Conservation (phyloP, 176 grass and related monocot genomes). For the Aegilops umbellulata region DNA sequence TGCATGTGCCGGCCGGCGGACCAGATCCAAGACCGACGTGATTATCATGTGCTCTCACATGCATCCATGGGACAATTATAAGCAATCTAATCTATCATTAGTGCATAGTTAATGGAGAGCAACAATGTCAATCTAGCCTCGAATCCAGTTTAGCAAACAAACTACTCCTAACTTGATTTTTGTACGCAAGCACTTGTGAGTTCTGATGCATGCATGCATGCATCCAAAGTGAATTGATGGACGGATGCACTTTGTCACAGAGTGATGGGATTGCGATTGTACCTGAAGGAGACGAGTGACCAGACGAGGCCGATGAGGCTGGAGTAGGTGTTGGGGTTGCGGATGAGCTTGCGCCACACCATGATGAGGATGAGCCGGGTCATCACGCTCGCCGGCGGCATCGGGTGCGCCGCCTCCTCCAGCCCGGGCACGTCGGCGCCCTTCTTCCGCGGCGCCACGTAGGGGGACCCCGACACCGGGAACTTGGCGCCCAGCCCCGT, state of each 20-base stretch:
- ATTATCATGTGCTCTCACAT: slow-evolving; percentile 76
- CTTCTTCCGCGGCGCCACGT: slow-evolving; percentile 71
- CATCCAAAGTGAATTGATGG: not conserved
- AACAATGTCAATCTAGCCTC: slow-evolving; percentile 29
- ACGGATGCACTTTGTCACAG: not conserved
- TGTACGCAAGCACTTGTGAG: too few relatives aligned
- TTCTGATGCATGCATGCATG: too few relatives aligned
- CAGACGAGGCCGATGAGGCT: slow-evolving; percentile 91
- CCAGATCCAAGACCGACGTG: slow-evolving; percentile 45
- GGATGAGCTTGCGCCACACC: slow-evolving; percentile 99
- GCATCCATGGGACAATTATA: slow-evolving; percentile 19
- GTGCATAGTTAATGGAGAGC: not conserved
- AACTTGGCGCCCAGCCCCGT: slow-evolving; percentile 53
- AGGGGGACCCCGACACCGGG: slow-evolving; percentile 73
- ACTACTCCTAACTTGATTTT: too few relatives aligned
- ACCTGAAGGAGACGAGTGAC: slow-evolving; percentile 96
- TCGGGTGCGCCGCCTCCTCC: slow-evolving; percentile 74
- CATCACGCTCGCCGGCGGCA: slow-evolving; percentile 97
- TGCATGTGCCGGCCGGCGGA: slow-evolving; percentile 25
- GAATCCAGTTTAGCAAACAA: not conserved
- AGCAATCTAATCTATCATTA: slow-evolving; percentile 37
- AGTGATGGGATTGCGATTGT: not conserved
- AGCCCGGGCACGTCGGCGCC: slow-evolving; percentile 58
- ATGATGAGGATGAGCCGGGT: slow-evolving; percentile 98
- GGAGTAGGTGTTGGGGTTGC: slow-evolving; percentile 99